These are phyloP conservation scores for Cercospora zeae-maydis DNA, from an alignment of 2,329 filamentous ascomycete genomes.

Conservation along the genomic window DNA sequence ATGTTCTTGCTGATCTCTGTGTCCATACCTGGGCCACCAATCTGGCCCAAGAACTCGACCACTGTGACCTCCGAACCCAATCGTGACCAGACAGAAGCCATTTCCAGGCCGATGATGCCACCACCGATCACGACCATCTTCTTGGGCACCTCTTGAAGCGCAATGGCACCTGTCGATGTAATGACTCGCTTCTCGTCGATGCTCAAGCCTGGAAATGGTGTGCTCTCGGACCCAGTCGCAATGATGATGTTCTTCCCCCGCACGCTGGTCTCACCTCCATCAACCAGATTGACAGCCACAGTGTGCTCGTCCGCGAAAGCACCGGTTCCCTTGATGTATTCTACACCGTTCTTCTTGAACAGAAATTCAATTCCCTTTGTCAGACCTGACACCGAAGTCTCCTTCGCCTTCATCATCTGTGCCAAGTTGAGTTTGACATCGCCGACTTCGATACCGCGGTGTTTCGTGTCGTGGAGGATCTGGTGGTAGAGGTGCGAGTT, in stretches of 20 bases:
- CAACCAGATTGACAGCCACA: constrained; percentile 81
- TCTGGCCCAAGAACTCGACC: constrained; percentile 93
- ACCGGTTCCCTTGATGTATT: constrained; percentile 86
- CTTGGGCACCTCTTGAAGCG: constrained; percentile 86
- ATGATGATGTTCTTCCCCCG: constrained; percentile 97
- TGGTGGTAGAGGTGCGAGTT: constrained; percentile 99
- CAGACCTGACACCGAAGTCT: constrained; percentile 78
- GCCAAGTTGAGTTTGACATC: constrained; percentile 94
- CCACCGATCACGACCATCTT: constrained; percentile 97
- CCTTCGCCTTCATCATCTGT: constrained; percentile 99
- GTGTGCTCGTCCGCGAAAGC: constrained; percentile 62
- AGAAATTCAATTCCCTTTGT: constrained; percentile 98
- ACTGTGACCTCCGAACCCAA: constrained; percentile 93
- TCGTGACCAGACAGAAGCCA: constrained; percentile 95
- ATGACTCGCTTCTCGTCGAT: constrained; percentile 98
- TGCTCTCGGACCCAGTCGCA: constrained; percentile 90
- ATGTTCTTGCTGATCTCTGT: constrained; percentile 83
- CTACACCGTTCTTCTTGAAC: constrained; percentile 98
- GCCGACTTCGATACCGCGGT: constrained; percentile 93
- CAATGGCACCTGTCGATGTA: constrained; percentile 91
- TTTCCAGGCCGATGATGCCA: constrained; percentile 97
- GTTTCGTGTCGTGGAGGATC: constrained; percentile 90
- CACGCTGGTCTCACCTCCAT: constrained; percentile 85
- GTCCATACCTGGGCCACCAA: constrained; percentile 98
- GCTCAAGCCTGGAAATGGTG: constrained; percentile 90